These are phyloP conservation scores for Lasiosphaeriaceae sp. DNA, from an alignment of 495 filamentous ascomycete genomes.

Conservation along the genomic window DNA sequence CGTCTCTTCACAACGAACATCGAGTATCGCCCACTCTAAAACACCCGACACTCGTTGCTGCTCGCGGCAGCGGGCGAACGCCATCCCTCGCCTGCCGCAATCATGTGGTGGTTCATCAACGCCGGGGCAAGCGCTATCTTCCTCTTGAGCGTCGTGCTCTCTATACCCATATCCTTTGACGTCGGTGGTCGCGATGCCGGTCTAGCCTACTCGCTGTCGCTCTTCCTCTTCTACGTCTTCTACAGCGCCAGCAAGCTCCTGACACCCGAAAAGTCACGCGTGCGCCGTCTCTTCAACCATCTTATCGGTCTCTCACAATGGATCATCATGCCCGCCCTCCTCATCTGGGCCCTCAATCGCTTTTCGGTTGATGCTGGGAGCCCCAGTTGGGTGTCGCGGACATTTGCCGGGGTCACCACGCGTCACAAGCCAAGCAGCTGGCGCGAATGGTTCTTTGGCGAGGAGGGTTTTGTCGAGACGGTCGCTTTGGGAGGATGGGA, in stretches of 20 bases:
- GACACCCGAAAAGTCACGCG: conserved; percentile 73
- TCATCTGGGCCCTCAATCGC: conserved; percentile 92
- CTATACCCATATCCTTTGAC: conserved; percentile 93
- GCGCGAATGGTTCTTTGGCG: conserved; percentile 80
- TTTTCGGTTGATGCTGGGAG: conserved; percentile 83
- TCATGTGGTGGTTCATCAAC: conserved; percentile 68
- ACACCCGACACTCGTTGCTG: not conserved
- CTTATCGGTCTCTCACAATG: conserved; percentile 73
- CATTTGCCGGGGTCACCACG: conserved; percentile 54
- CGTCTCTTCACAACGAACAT: not conserved
- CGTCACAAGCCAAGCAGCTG: conserved; percentile 57
- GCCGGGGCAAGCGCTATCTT: conserved; percentile 72
- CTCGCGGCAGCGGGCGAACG: conserved; percentile 15
- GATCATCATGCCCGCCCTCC: conserved; percentile 71
- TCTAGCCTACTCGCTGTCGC: conserved; percentile 82
- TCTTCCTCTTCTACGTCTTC: conserved; percentile 84
- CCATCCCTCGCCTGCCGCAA: conserved; percentile 29
- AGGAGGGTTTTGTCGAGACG: conserved; percentile 70
- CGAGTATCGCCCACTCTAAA: not conserved
- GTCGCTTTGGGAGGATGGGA: conserved; percentile 85
- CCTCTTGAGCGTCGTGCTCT: conserved; percentile 82
- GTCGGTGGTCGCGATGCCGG: conserved; percentile 93
- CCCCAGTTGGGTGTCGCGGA: conserved; percentile 75
- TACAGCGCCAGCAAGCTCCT: conserved; percentile 75
- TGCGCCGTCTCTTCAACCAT: conserved; percentile 64